Conservation (phyloP, 208 protist genomes). For the Zelonia costaricensis region DNA sequence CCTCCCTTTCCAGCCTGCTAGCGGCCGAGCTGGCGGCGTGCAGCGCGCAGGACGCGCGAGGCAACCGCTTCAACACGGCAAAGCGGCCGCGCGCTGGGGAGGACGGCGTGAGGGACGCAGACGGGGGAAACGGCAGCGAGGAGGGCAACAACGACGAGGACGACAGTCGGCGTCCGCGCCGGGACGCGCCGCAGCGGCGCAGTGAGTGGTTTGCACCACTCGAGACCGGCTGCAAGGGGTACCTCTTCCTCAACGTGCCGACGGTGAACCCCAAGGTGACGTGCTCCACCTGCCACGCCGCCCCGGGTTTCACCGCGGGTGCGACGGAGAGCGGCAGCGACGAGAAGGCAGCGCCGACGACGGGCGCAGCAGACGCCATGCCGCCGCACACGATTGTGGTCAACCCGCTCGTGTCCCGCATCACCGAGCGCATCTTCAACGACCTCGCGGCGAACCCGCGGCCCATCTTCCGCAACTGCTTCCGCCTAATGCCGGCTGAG, state of each 20-base stretch:
- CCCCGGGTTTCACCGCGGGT: background rate
- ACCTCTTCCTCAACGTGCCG: constrained; percentile 64
- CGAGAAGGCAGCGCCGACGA: background rate
- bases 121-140: constrained; percentile 4
- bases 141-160: constrained; percentile 11
- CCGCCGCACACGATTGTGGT: constrained; percentile 64
- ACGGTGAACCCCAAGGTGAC: constrained; percentile 24
- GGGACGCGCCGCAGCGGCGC: constrained; percentile 18
- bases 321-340: background rate
- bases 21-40: constrained; percentile 32
- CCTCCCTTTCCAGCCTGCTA: constrained; percentile 30
- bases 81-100: constrained; percentile 13
- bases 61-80: constrained; percentile 23
- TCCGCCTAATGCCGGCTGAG: constrained; percentile 77
- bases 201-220: constrained; percentile 50
- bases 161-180: constrained; percentile 3
- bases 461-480: constrained; percentile 75
- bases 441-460: constrained; percentile 56
- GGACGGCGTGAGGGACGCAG: background rate
- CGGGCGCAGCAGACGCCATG: constrained; percentile 5
- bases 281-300: constrained; percentile 32
- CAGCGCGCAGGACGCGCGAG: constrained; percentile 10
- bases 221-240: constrained; percentile 70
- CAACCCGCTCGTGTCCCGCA: constrained; percentile 69
- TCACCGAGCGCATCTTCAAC: constrained; percentile 76